phyloP scores from a whole-genome alignment of 768 basidiomycete species.

The Tubosaeta sp. region DNA sequence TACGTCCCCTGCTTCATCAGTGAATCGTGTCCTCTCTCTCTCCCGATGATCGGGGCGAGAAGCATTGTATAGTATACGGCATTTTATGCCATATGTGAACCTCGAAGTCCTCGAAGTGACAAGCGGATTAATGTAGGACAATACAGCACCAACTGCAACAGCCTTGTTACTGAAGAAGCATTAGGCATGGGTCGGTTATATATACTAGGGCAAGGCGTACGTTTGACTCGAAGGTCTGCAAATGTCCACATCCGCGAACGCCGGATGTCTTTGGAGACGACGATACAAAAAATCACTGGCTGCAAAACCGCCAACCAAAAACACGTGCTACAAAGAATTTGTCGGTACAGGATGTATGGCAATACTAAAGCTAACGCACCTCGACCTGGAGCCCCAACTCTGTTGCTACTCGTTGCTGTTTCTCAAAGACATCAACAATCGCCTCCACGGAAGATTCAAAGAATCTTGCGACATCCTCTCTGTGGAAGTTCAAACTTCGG shows the following conservation, averaged over 20 bases:
- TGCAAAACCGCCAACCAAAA: slow-evolving; percentile 51
- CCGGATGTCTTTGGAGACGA: slow-evolving; percentile 33
- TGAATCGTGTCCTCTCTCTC: slow-evolving; percentile 24
- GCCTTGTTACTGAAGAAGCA: slow-evolving; percentile 36
- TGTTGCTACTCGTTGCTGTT: slow-evolving; percentile 21
- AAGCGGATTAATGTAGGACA: slow-evolving; percentile 40
- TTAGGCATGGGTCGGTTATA: slow-evolving; percentile 8
- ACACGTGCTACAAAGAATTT: slow-evolving; percentile 26
- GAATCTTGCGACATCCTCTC: no score
- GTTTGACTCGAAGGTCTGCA: slow-evolving; percentile 46
- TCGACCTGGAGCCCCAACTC: slow-evolving; percentile 24
- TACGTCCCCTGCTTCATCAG: slow-evolving; percentile 24
- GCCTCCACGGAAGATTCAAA: slow-evolving; percentile 40
- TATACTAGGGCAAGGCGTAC: slow-evolving; percentile 29
- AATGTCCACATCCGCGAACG: slow-evolving; percentile 35
- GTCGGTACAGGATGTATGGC: neutral
- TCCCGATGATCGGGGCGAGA: slow-evolving; percentile 33
- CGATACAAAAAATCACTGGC: slow-evolving; percentile 47
- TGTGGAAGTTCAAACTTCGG: no score
- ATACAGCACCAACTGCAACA: no score
- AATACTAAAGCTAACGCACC: neutral
- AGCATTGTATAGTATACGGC: slow-evolving; percentile 24
- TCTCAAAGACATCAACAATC: slow-evolving; percentile 32
- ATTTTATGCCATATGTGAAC: slow-evolving; percentile 36
- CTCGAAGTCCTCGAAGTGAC: slow-evolving; percentile 42